phyloP scores from a whole-genome alignment of 768 basidiomycete genomes.

The Mycena capillaripes region DNA sequence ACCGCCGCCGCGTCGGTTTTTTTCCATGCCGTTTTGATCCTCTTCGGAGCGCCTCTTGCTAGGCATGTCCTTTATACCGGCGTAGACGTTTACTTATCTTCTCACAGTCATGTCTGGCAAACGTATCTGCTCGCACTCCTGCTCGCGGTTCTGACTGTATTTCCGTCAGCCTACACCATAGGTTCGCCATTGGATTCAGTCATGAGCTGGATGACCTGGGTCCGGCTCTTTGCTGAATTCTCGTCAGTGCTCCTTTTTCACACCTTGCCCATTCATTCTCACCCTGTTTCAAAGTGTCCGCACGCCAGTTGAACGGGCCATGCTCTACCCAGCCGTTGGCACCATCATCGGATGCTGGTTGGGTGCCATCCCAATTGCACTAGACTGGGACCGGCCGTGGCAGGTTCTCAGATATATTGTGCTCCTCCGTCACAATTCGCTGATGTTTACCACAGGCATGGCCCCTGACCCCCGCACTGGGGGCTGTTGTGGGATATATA shows the following conservation, averaged over 20 bases:
- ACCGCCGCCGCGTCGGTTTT: constrained; percentile 65
- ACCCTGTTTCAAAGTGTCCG: constrained; percentile 54
- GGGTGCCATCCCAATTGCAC: constrained; percentile 86
- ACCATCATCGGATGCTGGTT: constrained; percentile 83
- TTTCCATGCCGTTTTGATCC: constrained; percentile 64
- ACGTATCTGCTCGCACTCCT: constrained; percentile 81
- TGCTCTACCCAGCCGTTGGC: constrained; percentile 86
- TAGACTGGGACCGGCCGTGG: constrained; percentile 99
- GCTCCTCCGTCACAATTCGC: constrained; percentile 1
- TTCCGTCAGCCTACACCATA: constrained; percentile 78
- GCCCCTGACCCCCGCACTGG: constrained; percentile 85
- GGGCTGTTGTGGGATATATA: constrained; percentile 79
- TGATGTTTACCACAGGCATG: constrained; percentile 69
- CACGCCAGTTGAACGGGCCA: constrained; percentile 79
- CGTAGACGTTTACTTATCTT: constrained; percentile 10
- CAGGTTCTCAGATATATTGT: constrained; percentile 70
- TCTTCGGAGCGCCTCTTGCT: constrained; percentile 83
- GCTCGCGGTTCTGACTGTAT: constrained; percentile 74
- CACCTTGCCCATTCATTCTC: not conserved
- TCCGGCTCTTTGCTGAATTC: constrained; percentile 85
- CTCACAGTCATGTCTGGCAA: constrained; percentile 62
- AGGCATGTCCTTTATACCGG: constrained; percentile 56
- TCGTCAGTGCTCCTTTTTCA: constrained; percentile 61
- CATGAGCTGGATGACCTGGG: constrained; percentile 76
- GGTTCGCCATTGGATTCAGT: constrained; percentile 67